phyloP scores from a whole-genome alignment of 306 rosid species.

The Cucumis cinereus region DNA sequence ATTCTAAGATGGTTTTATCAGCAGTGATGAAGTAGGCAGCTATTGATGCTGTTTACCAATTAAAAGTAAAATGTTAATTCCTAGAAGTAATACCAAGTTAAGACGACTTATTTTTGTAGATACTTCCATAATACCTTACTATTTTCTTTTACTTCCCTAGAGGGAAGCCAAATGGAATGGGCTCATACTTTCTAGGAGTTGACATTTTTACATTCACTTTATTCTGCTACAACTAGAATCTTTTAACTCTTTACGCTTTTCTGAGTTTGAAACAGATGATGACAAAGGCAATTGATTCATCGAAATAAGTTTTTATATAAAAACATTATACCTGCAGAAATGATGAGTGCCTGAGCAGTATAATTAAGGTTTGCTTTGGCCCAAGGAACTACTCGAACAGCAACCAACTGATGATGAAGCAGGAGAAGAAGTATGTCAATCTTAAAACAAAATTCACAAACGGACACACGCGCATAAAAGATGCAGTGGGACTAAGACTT shows the following conservation, averaged over 20 bases:
- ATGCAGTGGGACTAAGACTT: background rate
- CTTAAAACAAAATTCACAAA: background rate
- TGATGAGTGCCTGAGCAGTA: conserved; percentile 88
- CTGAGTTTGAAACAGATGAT: background rate
- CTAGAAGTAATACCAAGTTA: background rate
- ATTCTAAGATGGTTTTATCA: conserved; percentile 70
- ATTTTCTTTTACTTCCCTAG: background rate
- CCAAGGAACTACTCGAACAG: conserved; percentile 84
- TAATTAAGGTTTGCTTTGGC: conserved; percentile 88
- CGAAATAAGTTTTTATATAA: background rate
- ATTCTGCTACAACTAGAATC: background rate
- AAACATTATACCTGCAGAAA: conserved; percentile 53
- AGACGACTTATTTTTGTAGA: background rate
- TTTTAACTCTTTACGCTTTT: background rate
- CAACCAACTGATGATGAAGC: conserved; percentile 40
- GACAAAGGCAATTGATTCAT: background rate
- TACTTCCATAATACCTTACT: background rate
- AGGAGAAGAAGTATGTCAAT: background rate
- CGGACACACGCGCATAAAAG: background rate
- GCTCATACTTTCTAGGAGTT: background rate
- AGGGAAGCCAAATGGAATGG: background rate
- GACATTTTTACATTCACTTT: background rate
- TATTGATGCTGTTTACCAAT: conserved; percentile 58
- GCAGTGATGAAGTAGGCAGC: conserved; percentile 72
- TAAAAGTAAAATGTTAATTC: conserved; percentile 7